These are phyloP conservation scores for Bruguiera gymnorhiza DNA, from an alignment of 345 rosid genomes.

Conservation along the genomic window DNA sequence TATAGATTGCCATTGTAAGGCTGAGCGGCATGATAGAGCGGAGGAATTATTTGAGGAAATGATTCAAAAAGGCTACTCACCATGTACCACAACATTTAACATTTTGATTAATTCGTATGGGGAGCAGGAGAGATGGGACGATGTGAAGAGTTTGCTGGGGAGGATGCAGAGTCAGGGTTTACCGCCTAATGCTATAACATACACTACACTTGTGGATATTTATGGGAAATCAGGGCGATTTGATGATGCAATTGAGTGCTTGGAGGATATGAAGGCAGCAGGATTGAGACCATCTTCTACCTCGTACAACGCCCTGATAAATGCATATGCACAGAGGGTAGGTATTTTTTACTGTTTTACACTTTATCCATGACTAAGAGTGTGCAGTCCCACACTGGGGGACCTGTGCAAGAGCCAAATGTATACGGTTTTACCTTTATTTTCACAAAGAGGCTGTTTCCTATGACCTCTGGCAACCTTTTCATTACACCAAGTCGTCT, in stretches of 20 bases:
- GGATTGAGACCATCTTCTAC: constrained; percentile 79
- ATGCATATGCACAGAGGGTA: constrained; percentile 98
- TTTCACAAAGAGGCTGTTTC: too few species aligned
- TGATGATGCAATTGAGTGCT: constrained; percentile 76
- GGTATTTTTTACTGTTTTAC: constrained; percentile 39
- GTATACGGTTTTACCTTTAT: too few species aligned
- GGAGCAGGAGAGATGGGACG: constrained; percentile 79
- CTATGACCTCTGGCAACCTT: too few species aligned
- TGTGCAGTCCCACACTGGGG: too few species aligned
- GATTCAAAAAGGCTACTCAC: constrained; percentile 68
- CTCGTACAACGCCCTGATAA: constrained; percentile 92
- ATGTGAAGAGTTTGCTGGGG: constrained; percentile 58
- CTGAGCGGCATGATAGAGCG: constrained; percentile 64
- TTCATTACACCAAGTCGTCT: too few species aligned
- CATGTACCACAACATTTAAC: constrained; percentile 78
- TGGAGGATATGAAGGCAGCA: constrained; percentile 78
- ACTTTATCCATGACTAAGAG: background rate
- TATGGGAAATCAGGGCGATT: constrained; percentile 90
- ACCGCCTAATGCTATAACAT: constrained; percentile 68
- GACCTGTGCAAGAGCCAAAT: too few species aligned
- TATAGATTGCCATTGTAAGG: constrained; percentile 81
- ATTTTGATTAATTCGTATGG: constrained; percentile 87
- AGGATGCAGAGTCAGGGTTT: constrained; percentile 70
- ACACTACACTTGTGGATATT: constrained; percentile 81
- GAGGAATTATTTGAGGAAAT: constrained; percentile 77